Evolutionary conservation across 208 protist genomes (phyloP), one percentile per base, ranked within the genome.

Genomic region (Trypanosoma boissoni): DNA sequence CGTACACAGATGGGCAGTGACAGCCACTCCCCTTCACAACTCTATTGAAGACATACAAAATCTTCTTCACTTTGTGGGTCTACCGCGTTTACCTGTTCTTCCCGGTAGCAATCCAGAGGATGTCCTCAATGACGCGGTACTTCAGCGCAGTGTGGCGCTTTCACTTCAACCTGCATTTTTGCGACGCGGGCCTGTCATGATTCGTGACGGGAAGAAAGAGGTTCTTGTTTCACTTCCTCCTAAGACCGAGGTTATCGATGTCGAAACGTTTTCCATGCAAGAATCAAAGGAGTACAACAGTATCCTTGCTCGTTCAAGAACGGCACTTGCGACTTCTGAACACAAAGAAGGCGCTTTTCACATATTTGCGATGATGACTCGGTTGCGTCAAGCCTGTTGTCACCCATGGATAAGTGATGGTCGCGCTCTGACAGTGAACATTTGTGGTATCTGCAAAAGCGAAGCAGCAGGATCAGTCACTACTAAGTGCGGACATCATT

Each of bases 21-120:
- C 91, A 0, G 96, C 92, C 27, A 98, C 96, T 29, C 96, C 96
- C 46, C 74, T 97, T 45, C 94, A 97, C 68, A 98, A 98, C 67
- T 79, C 78, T 23, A 82, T 97, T 24, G 84, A 96, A 23, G 96
- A 98, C 46, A 74, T 98, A 27, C 92, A 95, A 52, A 94, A 92
- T 54, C 55, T 97, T 12, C 76, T 96, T 26, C 69, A 85, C 44
- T 96, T 97, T 50, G 72, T 92, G 14, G 78, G 87, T 10, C 58
- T 90, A 18, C 83, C 90, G 9, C 68, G 68, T 34, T 72, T 96
- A 14, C 90, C 90, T 27, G 67, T 96, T 9, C 54, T 91, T 32
- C 81, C 83, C 14, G 80, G 80, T 14, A 75, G 54, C n/a, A 83
- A 68, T 50, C 54, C 83, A 5, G 80, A 91, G 39, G 80, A 94